These are phyloP conservation scores for Rhynchosporium secalis DNA, from an alignment of 2,329 filamentous ascomycete species.

Conservation along the genomic window DNA sequence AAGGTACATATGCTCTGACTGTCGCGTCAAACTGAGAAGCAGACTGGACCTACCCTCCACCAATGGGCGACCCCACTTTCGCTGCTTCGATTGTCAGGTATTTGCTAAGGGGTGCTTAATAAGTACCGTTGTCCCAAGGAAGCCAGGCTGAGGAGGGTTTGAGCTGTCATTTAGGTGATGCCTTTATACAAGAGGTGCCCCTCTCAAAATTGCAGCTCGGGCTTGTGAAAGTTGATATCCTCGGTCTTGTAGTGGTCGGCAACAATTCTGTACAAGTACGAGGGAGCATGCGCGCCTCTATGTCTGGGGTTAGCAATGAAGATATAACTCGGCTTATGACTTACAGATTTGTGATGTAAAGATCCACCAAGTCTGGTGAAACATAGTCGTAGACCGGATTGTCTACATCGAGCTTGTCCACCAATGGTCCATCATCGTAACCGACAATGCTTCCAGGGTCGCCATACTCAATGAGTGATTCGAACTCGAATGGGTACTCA, in stretches of 20 bases:
- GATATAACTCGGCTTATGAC: conserved; percentile 37
- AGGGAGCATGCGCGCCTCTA: conserved; percentile 67
- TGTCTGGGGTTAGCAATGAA: conserved; percentile 18
- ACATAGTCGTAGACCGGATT: conserved; percentile 84
- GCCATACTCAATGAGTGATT: conserved; percentile 82
- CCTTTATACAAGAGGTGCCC: background rate
- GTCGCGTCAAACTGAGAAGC: too few relatives aligned
- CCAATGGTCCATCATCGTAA: conserved; percentile 77
- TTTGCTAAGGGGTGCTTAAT: background rate
- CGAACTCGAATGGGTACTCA: conserved; percentile 80
- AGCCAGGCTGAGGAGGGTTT: background rate
- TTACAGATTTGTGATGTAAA: conserved; percentile 84
- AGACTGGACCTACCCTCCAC: background rate
- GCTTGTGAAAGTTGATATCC: conserved; percentile 62
- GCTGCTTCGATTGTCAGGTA: background rate
- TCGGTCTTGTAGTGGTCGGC: conserved; percentile 74
- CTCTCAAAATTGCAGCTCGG: conserved; percentile 36
- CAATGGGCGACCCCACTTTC: background rate
- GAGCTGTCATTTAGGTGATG: background rate
- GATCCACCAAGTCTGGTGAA: conserved; percentile 70
- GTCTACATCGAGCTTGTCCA: conserved; percentile 74
- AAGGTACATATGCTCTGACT: background rate
- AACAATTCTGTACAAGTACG: conserved; percentile 72
- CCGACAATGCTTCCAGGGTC: conserved; percentile 73
- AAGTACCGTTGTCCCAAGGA: background rate